Conservation (phyloP, 305 asterid genomes). For the Solanum hybrid region DNA sequence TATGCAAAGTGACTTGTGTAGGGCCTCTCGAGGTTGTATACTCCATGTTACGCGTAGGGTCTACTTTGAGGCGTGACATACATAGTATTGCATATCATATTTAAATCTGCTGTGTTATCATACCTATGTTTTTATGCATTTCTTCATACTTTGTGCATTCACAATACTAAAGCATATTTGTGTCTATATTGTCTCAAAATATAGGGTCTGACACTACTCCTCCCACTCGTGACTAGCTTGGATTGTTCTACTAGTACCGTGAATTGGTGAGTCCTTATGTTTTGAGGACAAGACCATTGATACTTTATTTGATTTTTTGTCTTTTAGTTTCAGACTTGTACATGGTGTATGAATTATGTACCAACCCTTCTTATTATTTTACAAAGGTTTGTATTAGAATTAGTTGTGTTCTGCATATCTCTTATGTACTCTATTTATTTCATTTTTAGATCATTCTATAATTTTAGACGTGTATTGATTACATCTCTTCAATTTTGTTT, state of each 20-base stretch:
- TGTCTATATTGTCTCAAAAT: background rate
- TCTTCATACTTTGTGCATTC: background rate
- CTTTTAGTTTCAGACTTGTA: background rate
- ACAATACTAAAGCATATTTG: background rate
- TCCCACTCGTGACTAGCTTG: background rate
- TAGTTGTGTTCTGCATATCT: no score
- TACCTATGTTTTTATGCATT: background rate
- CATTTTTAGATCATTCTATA: background rate
- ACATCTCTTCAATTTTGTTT: background rate
- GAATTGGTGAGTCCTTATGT: background rate
- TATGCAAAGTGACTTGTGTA: background rate
- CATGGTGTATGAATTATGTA: background rate
- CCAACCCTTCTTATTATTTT: background rate
- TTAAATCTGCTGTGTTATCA: background rate
- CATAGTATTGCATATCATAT: background rate
- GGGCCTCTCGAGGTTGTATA: background rate
- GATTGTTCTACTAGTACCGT: background rate
- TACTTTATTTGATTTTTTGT: background rate
- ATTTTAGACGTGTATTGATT: background rate
- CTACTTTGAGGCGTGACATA: background rate
- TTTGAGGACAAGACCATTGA: background rate
- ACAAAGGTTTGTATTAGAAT: background rate
- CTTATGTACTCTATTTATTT: background rate
- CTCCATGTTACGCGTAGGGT: background rate
- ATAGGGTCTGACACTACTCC: background rate